Evolutionary conservation across 176 grass and related monocot species (phyloP), one percentile per base, ranked within the genome.

Genomic region (Oryza meyeriana): DNA sequence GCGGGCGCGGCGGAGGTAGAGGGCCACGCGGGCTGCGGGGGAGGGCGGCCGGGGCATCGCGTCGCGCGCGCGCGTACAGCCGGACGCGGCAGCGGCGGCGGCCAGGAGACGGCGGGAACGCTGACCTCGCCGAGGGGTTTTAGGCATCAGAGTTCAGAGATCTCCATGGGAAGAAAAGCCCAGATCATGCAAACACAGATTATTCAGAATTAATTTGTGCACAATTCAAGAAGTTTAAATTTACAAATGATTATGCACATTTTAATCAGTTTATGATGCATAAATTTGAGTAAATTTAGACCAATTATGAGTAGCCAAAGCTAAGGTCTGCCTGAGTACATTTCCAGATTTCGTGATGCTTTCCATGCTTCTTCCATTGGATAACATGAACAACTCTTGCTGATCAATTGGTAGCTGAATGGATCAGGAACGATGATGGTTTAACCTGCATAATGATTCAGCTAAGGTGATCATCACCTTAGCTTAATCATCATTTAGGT

Each of bases 1-100:
- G 77, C 87, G 87, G 6, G 89, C 81, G 63, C 89, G 89, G 62
- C 78, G 84, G 87, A 94, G 79, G 81, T 94, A 94, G 81, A 85
- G 85, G 22, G 89, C 74, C 2, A 94, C 80, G 14, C 69, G 64
- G 44, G 73, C 63, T 12, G 39, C 22, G 12, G 80, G 2, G 7
- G 61, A 16, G 1, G 32, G 16, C 32, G 62, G 76, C 66, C 39
- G 34, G 47, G 66, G 48, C 79, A 89, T 89, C 77, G 71, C 82
- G 34, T 50, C 35, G 64, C 42, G 25, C 35, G 48, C 20, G 45
- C 18, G 74, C 12, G 30, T 35, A 22, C 63, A 27, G 63, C 38
- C 55, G 27, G 64, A 30, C 4, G 1, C 26, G 36, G 38, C 52
- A 20, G 29, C 25, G 59, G 25, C 5, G 38, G 34, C 7, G n/a